A percentile compares a stretch with the other conserved stretches of the same genome.
phyloP scores from a whole-genome alignment of 2,329 filamentous ascomycete species.

The Pyrenophora teres region DNA sequence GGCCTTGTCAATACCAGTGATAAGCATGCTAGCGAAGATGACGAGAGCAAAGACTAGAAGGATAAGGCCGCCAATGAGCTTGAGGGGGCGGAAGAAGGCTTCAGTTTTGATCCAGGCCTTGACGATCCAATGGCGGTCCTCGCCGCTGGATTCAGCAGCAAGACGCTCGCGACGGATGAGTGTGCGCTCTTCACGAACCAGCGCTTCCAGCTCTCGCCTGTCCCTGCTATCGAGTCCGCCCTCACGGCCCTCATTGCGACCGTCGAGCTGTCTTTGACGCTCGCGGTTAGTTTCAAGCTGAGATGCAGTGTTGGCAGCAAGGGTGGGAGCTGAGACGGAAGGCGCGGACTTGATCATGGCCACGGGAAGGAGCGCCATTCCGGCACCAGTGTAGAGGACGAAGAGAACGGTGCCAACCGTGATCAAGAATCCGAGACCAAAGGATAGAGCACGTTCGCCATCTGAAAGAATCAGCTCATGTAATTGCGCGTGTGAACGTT shows the following conservation, averaged over 20 bases:
- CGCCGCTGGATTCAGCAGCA: constrained; percentile 78
- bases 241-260: constrained; percentile 76
- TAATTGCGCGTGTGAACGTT: neutral
- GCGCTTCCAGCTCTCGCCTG: constrained; percentile 81
- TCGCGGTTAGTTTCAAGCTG: constrained; percentile 88
- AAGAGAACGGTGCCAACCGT: constrained; percentile 86
- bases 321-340: constrained; percentile 77
- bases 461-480: constrained; percentile 52
- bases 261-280: constrained; percentile 87
- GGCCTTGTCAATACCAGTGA: constrained; percentile 94
- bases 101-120: constrained; percentile 78
- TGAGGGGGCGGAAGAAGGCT: constrained; percentile 83
- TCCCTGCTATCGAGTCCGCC: constrained; percentile 82
- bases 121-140: constrained; percentile 75
- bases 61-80: constrained; percentile 81
- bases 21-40: constrained; percentile 89
- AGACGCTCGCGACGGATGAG: constrained; percentile 86
- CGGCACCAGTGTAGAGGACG: constrained; percentile 83
- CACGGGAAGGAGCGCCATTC: constrained; percentile 85
- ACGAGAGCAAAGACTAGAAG: constrained; percentile 75
- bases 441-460: constrained; percentile 89
- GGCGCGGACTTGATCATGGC: constrained; percentile 92
- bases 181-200: constrained; percentile 89
- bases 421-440: constrained; percentile 85
- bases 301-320: constrained; percentile 75